These are phyloP conservation scores for Cicer arietinum DNA, from an alignment of 306 rosid species.

Conservation along the genomic window DNA sequence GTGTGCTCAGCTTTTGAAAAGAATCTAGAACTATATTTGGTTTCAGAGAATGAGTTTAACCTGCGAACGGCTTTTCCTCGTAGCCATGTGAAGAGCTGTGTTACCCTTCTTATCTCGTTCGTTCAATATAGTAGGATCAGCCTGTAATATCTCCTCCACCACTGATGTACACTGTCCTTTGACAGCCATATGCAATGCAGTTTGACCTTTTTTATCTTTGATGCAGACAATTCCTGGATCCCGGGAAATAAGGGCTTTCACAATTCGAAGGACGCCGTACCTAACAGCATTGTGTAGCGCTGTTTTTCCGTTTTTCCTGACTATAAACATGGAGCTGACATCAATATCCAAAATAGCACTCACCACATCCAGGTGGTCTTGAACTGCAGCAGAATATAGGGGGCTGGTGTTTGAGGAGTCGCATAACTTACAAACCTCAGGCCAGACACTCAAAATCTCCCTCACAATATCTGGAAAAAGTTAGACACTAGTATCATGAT, in stretches of 20 bases:
- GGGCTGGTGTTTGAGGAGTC: constrained; percentile 90
- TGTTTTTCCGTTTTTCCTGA: constrained; percentile 95
- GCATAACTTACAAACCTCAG: constrained; percentile 73
- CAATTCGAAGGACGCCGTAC: constrained; percentile 70
- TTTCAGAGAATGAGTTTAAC: constrained; percentile 49
- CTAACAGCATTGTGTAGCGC: constrained; percentile 83
- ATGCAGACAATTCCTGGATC: constrained; percentile 72
- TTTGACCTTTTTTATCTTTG: constrained; percentile 94
- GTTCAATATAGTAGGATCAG: constrained; percentile 66
- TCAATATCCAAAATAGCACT: constrained; percentile 83
- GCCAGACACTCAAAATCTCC: constrained; percentile 72
- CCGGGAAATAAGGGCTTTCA: constrained; percentile 63
- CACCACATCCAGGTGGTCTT: constrained; percentile 81
- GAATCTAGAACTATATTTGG: not conserved
- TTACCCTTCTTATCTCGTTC: constrained; percentile 94
- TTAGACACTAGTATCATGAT: constrained; percentile 12
- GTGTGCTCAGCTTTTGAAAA: not conserved
- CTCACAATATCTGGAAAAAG: constrained; percentile 74
- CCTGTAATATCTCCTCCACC: constrained; percentile 76
- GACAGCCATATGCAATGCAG: constrained; percentile 97
- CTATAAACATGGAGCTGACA: constrained; percentile 61
- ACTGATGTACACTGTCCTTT: constrained; percentile 73
- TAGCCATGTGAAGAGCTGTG: constrained; percentile 92
- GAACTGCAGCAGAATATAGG: constrained; percentile 80
- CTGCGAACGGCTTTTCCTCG: constrained; percentile 89